phyloP scores from a whole-genome alignment of 495 filamentous ascomycete genomes.

The Neurospora sp. region DNA sequence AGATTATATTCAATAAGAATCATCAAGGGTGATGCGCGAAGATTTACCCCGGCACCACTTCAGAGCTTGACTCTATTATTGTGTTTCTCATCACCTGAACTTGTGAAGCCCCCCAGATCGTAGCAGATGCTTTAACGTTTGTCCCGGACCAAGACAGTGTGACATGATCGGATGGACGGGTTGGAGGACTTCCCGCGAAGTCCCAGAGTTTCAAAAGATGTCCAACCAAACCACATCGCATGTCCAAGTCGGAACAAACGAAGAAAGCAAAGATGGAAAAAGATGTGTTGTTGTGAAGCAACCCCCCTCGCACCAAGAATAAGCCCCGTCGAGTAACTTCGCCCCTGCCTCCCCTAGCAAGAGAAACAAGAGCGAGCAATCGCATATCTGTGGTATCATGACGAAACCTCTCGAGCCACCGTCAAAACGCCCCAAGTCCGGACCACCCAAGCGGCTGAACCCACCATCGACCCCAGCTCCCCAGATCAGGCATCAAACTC shows the following conservation, averaged over 20 bases:
- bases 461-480: slow-evolving; percentile 24
- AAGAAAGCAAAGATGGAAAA: slow-evolving; percentile 20
- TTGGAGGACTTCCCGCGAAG: slow-evolving; percentile 33
- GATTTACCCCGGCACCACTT: slow-evolving; percentile 50
- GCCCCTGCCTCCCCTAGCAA: slow-evolving; percentile 20
- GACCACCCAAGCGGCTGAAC: slow-evolving; percentile 28
- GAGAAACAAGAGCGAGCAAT: slow-evolving; percentile 54
- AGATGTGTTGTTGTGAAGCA: slow-evolving; percentile 20
- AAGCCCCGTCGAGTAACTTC: slow-evolving; percentile 99
- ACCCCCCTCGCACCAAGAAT: slow-evolving; percentile 97
- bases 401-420: slow-evolving; percentile 58
- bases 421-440: slow-evolving; percentile 30
- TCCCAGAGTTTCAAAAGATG: slow-evolving; percentile 29
- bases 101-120: slow-evolving; percentile 30
- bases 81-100: slow-evolving; percentile 90
- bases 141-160: slow-evolving; percentile 17
- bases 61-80: slow-evolving; percentile 99
- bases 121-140: not conserved
- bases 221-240: slow-evolving; percentile 1
- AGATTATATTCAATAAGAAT: slow-evolving; percentile 92
- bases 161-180: slow-evolving; percentile 17
- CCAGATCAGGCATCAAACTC: slow-evolving; percentile 17
- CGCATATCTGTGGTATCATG: slow-evolving; percentile 94
- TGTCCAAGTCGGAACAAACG: slow-evolving; percentile 18
- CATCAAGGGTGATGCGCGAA: slow-evolving; percentile 42